Conservation (phyloP, 1,284 basidiomycete species). For the Leccinum solheimii region DNA sequence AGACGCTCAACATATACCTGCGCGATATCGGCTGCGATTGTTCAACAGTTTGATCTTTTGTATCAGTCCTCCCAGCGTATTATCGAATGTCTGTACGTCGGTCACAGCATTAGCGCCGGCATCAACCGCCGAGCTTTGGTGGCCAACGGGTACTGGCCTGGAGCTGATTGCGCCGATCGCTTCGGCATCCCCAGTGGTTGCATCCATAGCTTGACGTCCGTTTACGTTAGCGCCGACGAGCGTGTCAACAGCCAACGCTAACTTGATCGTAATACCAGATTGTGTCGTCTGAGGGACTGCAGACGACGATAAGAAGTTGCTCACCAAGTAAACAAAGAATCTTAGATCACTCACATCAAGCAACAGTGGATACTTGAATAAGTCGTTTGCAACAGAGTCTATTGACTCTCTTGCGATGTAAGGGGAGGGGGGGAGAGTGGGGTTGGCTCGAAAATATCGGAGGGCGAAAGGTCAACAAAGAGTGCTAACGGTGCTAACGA, state of each 20-base stretch:
- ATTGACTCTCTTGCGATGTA: too few relatives aligned
- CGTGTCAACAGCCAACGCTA: background rate
- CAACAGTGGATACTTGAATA: too few relatives aligned
- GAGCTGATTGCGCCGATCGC: background rate
- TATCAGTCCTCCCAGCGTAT: background rate
- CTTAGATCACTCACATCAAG: too few relatives aligned
- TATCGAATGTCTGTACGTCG: background rate
- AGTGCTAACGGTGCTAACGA: conserved; percentile 65
- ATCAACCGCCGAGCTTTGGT: background rate
- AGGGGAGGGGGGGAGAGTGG: too few relatives aligned
- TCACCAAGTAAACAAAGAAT: too few relatives aligned
- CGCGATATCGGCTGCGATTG: background rate
- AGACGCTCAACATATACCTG: background rate
- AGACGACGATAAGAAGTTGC: too few relatives aligned
- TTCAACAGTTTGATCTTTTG: background rate
- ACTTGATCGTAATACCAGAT: background rate
- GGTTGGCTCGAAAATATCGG: too few relatives aligned
- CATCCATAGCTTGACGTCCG: background rate
- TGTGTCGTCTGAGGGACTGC: conserved; percentile 32
- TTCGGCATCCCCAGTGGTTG: background rate
- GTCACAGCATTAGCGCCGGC: background rate
- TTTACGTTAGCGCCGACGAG: background rate
- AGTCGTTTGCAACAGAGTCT: too few relatives aligned
- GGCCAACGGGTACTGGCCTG: background rate
- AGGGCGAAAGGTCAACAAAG: conserved; percentile 19